Evolutionary conservation across 371 early-diverging fungal genomes (phyloP).

Genomic region (Haplosporangium sp.): DNA sequence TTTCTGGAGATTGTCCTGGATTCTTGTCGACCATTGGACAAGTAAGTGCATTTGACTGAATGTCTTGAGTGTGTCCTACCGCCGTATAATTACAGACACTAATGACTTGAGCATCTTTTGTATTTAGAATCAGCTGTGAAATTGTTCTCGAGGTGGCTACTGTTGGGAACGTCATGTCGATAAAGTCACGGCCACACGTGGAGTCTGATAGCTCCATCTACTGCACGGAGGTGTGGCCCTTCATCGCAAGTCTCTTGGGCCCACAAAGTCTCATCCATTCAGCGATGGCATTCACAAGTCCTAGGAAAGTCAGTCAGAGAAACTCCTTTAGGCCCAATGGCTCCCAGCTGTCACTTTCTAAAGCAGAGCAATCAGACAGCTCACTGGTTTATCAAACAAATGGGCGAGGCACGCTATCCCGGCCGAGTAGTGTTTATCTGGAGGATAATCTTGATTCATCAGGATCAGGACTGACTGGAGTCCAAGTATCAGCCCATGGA

Average conservation of each 20-base stretch:
- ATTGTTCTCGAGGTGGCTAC: slow-evolving; percentile 58
- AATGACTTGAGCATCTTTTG: not conserved
- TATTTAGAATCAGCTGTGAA: slow-evolving; percentile 51
- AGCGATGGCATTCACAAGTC: slow-evolving; percentile 41
- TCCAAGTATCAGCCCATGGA: not conserved
- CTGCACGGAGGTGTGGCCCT: slow-evolving; percentile 56
- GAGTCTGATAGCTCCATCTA: slow-evolving; percentile 53
- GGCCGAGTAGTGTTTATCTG: slow-evolving; percentile 54
- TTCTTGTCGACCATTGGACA: slow-evolving; percentile 54
- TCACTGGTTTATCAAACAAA: slow-evolving; percentile 31
- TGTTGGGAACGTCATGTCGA: slow-evolving; percentile 55
- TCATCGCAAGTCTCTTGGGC: slow-evolving; percentile 41
- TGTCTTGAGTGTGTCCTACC: not conserved
- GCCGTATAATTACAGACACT: not conserved
- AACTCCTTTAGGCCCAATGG: slow-evolving; percentile 27
- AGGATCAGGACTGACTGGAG: not conserved
- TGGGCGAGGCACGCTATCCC: slow-evolving; percentile 48
- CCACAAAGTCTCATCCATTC: slow-evolving; percentile 41
- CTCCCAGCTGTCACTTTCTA: not conserved
- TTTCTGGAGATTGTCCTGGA: slow-evolving; percentile 56
- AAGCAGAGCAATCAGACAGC: slow-evolving; percentile 18
- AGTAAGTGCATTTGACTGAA: slow-evolving; percentile 24
- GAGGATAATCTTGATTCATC: slow-evolving; percentile 39
- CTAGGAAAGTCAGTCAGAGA: slow-evolving; percentile 42
- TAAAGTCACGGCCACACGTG: slow-evolving; percentile 39